These are phyloP conservation scores for Glaciozyma antarctica DNA, from an alignment of 768 basidiomycete species.

Conservation along the genomic window DNA sequence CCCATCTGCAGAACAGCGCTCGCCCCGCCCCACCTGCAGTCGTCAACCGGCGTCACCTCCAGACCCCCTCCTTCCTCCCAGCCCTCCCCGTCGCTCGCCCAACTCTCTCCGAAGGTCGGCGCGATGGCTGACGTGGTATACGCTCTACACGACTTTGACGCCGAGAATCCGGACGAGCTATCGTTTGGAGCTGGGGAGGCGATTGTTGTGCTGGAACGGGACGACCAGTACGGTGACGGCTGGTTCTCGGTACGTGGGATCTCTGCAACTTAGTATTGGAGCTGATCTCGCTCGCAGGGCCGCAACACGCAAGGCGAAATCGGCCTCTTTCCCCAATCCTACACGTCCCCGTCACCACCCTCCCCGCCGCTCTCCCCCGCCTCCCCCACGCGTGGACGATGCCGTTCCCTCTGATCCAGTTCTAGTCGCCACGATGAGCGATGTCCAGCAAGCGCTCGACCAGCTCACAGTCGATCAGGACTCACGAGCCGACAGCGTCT, in stretches of 20 bases:
- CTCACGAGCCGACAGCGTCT: constrained; percentile 46
- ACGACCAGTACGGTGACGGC: constrained; percentile 84
- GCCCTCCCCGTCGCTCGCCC: too few relatives aligned
- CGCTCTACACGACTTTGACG: constrained; percentile 74
- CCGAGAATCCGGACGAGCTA: constrained; percentile 92
- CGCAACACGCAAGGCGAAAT: constrained; percentile 67
- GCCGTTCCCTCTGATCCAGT: constrained; percentile 38
- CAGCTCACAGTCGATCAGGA: background rate
- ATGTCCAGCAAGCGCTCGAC: constrained; percentile 50
- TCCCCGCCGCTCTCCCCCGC: constrained; percentile 2
- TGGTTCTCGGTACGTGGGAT: constrained; percentile 71
- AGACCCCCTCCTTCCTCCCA: too few relatives aligned
- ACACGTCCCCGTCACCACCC: constrained; percentile 52
- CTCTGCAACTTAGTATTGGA: background rate
- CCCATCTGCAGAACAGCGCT: too few relatives aligned
- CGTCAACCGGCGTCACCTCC: too few relatives aligned
- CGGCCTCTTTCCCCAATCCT: constrained; percentile 87
- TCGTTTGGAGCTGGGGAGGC: constrained; percentile 71
- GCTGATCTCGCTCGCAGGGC: constrained; percentile 48
- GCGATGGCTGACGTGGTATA: constrained; percentile 40
- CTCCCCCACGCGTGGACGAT: background rate
- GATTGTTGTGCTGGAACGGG: constrained; percentile 84
- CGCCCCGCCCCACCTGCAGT: too few relatives aligned
- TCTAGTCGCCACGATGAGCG: constrained; percentile 80
- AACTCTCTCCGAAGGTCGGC: too few relatives aligned